These are phyloP conservation scores for Colletotrichum sp. DNA, from an alignment of 2,329 filamentous ascomycete genomes.

Conservation along the genomic window DNA sequence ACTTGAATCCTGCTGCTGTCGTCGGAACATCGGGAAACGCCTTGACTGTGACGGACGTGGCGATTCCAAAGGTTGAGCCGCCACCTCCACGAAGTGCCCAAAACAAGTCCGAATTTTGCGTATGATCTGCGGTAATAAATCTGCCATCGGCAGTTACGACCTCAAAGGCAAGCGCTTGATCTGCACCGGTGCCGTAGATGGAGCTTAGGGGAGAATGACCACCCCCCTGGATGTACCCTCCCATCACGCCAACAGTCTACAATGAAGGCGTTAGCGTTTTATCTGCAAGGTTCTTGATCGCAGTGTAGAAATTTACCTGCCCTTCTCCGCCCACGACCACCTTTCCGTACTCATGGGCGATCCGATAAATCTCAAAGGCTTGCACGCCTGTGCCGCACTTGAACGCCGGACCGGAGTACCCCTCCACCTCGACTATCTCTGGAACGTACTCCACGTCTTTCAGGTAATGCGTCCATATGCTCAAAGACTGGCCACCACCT, in stretches of 20 bases:
- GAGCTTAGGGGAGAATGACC: constrained; percentile 61
- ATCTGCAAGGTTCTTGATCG: neutral
- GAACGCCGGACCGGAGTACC: neutral
- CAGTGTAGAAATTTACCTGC: neutral
- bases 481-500: neutral
- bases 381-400: neutral
- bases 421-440: neutral
- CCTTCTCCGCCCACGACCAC: constrained; percentile 1
- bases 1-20: neutral
- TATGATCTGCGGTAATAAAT: constrained; percentile 50
- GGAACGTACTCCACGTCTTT: neutral
- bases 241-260: constrained; percentile 58
- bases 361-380: constrained; percentile 1
- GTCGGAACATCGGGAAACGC: neutral
- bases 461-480: constrained; percentile 8
- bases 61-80: constrained; percentile 29
- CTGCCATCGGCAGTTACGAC: constrained; percentile 57
- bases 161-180: constrained; percentile 61
- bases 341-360: neutral
- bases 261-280: neutral
- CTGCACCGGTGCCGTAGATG: constrained; percentile 61
- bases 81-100: constrained; percentile 69
- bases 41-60: constrained; percentile 7
- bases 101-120: constrained; percentile 60
- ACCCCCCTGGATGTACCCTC: constrained; percentile 65